These are phyloP conservation scores for Sequoia sempervirens DNA, from an alignment of 75 land plant genomes.

Conservation along the genomic window DNA sequence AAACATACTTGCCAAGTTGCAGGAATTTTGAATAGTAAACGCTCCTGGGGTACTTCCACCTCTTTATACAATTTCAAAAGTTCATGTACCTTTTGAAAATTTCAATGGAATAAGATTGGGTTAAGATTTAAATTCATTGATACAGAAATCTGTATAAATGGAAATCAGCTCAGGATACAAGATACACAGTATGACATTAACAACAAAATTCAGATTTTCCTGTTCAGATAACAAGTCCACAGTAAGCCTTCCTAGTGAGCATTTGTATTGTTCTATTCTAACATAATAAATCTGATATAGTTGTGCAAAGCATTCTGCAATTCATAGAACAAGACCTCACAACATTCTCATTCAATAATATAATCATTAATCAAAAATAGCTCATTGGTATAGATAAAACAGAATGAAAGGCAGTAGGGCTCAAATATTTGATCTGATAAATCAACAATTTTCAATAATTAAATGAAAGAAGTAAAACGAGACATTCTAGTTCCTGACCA, in stretches of 20 bases:
- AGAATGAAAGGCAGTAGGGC: neutral
- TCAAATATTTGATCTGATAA: neutral
- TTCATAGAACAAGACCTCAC: neutral
- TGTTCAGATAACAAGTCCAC: neutral
- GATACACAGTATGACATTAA: neutral
- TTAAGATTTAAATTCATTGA: neutral
- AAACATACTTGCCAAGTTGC: slow-evolving; percentile 87
- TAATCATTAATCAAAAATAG: too few species aligned
- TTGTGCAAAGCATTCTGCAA: neutral
- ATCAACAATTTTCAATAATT: too few species aligned
- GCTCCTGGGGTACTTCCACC: slow-evolving; percentile 64
- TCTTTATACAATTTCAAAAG: slow-evolving; percentile 67
- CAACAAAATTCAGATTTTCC: neutral
- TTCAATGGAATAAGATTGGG: neutral
- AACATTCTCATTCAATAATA: neutral
- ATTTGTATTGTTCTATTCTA: neutral
- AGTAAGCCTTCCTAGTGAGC: neutral
- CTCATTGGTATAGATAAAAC: neutral
- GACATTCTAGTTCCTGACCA: too few species aligned
- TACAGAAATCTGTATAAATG: neutral
- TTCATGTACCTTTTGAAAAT: slow-evolving; percentile 62
- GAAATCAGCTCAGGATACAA: neutral
- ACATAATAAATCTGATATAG: neutral
- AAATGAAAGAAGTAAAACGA: too few species aligned
- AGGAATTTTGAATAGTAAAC: slow-evolving; percentile 89